Conservation (phyloP, 768 basidiomycete species). For the Hericium coralloides region DNA sequence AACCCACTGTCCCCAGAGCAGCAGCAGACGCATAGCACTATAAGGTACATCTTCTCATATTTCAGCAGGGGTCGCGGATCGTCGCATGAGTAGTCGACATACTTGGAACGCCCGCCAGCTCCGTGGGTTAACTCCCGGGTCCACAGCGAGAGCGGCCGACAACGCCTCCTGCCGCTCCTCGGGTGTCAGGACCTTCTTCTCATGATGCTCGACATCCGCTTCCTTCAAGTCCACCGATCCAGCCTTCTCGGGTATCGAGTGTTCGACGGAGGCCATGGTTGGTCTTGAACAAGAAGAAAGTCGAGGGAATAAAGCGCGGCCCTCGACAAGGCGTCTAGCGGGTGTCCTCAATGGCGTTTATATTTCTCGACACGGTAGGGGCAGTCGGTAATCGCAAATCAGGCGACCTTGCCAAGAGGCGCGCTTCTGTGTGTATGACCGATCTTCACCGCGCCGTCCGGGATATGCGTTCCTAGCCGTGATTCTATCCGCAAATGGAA, state of each 20-base stretch:
- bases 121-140: constrained; percentile 32
- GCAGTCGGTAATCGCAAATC: no score
- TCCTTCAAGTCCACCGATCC: not conserved
- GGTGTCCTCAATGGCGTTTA: no score
- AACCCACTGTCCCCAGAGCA: constrained; percentile 46
- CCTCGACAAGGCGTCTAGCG: no score
- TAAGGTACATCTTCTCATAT: constrained; percentile 30
- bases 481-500: no score
- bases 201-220: not conserved
- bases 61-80: not conserved
- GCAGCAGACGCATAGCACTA: constrained; percentile 38
- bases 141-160: constrained; percentile 30
- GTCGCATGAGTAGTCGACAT: not conserved
- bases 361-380: no score
- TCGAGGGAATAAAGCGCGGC: not conserved
- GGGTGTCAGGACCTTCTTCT: constrained; percentile 21
- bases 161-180: constrained; percentile 32
- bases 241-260: not conserved
- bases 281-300: not conserved
- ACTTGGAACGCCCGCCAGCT: constrained; percentile 31
- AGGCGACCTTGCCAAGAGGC: no score
- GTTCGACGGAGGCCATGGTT: not conserved
- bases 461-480: no score
- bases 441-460: not conserved
- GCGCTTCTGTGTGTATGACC: no score